These are phyloP conservation scores for Eucalyptus albens DNA, from an alignment of 345 rosid species.

Conservation along the genomic window DNA sequence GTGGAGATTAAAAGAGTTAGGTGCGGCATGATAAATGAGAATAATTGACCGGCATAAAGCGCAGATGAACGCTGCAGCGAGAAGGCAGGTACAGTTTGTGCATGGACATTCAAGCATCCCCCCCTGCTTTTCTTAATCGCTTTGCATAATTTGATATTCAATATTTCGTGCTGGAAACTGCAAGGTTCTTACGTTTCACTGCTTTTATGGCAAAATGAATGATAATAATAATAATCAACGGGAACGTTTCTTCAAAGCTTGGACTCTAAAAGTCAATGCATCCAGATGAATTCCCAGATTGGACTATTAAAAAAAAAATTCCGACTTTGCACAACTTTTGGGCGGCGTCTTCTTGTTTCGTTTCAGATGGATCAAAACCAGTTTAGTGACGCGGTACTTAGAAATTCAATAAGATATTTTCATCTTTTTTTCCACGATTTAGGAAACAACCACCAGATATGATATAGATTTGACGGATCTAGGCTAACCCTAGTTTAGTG, in stretches of 20 bases:
- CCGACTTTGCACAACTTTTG: neutral
- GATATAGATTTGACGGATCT: neutral
- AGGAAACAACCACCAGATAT: neutral
- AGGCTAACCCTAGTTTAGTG: neutral
- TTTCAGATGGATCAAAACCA: neutral
- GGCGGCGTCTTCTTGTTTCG: neutral
- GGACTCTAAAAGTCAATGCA: neutral
- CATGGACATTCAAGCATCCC: neutral
- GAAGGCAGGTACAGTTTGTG: neutral
- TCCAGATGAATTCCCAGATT: neutral
- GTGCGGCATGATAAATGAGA: neutral
- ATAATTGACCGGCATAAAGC: neutral
- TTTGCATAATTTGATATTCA: neutral
- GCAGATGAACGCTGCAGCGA: neutral
- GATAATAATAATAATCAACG: neutral
- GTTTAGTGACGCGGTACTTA: neutral
- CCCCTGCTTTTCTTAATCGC: neutral
- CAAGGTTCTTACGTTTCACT: neutral
- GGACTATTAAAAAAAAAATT: neutral
- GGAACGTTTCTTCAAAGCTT: neutral
- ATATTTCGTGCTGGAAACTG: neutral
- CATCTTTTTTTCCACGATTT: neutral
- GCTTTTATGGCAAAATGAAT: neutral
- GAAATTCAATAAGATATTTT: neutral
- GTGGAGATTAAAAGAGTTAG: neutral